phyloP scores from a whole-genome alignment of 805 yeast genomes.

The Wickerhamomyces xylosicus region DNA sequence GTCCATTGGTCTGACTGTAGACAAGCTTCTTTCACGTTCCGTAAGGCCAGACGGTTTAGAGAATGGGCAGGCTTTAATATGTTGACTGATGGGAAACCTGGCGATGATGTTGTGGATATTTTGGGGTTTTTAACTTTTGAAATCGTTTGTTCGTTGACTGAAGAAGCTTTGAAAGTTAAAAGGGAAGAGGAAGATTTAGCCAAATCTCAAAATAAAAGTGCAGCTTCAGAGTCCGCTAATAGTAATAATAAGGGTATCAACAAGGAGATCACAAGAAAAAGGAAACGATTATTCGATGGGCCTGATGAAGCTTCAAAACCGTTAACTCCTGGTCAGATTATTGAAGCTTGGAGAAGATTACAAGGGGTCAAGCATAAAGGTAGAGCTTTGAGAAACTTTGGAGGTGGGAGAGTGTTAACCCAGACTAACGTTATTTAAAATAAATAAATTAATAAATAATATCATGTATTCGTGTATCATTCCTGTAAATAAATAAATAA shows the following conservation, averaged over 20 bases:
- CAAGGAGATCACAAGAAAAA: conserved; percentile 27
- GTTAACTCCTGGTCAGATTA: conserved; percentile 66
- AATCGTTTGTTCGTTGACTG: conserved; percentile 90
- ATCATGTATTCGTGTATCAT: too few relatives aligned
- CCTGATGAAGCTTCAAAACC: conserved; percentile 82
- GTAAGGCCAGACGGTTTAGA: conserved; percentile 87
- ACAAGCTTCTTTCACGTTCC: conserved; percentile 91
- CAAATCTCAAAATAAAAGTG: not conserved
- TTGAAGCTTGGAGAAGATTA: conserved; percentile 80
- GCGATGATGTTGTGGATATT: conserved; percentile 94
- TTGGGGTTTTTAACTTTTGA: conserved; percentile 93
- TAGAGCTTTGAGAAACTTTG: conserved; percentile 58
- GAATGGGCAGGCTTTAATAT: conserved; percentile 92
- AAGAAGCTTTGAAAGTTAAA: conserved; percentile 78
- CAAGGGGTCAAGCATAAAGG: conserved; percentile 50
- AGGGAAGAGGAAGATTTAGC: conserved; percentile 46
- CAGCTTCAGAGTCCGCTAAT: not conserved
- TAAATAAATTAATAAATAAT: too few relatives aligned
- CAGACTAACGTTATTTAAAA: conserved; percentile 24
- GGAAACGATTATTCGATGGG: conserved; percentile 67
- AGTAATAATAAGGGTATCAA: conserved; percentile 17
- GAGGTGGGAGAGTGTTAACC: conserved; percentile 33
- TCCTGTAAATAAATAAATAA: not conserved
- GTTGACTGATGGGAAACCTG: conserved; percentile 79
- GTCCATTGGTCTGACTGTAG: conserved; percentile 99